Evolutionary conservation across 2,329 filamentous ascomycete species (phyloP).

Genomic region (Simplicillium aogashimaense): DNA sequence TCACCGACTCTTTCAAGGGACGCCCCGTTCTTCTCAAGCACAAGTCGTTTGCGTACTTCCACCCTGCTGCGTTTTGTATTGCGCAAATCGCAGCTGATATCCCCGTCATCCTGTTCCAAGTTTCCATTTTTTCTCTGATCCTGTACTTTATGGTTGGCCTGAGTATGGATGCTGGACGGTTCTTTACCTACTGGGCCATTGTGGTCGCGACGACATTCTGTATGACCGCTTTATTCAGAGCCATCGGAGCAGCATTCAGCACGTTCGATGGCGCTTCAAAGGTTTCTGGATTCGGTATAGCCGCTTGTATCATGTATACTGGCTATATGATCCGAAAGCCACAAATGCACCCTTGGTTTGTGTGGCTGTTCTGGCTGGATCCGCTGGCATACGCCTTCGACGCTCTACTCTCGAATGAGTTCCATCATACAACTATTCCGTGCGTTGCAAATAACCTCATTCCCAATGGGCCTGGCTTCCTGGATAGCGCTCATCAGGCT

Average conservation of each 20-base stretch:
- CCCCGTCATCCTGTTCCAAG: constrained; percentile 46
- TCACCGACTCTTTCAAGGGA: constrained; percentile 51
- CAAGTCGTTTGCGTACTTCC: constrained; percentile 45
- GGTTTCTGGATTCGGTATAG: constrained; percentile 38
- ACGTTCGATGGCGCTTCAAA: constrained; percentile 53
- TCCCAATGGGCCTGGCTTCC: constrained; percentile 38
- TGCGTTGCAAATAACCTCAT: constrained; percentile 41
- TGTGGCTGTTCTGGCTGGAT: constrained; percentile 55
- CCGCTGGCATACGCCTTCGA: constrained; percentile 64
- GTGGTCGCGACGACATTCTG: constrained; percentile 40
- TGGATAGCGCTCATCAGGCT: constrained; percentile 30
- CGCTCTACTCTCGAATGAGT: constrained; percentile 60
- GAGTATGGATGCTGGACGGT: constrained; percentile 59
- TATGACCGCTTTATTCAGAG: constrained; percentile 49
- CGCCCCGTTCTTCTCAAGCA: constrained; percentile 51
- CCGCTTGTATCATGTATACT: constrained; percentile 48
- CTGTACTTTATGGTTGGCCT: constrained; percentile 62
- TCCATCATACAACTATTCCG: constrained; percentile 43
- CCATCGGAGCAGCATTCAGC: constrained; percentile 42
- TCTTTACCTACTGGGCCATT: constrained; percentile 53
- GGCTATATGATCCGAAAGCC: constrained; percentile 54
- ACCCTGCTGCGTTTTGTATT: constrained; percentile 49
- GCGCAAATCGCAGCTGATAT: constrained; percentile 45
- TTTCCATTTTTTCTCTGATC: constrained; percentile 45
- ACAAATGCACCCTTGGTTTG: constrained; percentile 53